Evolutionary conservation across 2,329 filamentous ascomycete genomes (phyloP).

Genomic region (Botrytis porri): DNA sequence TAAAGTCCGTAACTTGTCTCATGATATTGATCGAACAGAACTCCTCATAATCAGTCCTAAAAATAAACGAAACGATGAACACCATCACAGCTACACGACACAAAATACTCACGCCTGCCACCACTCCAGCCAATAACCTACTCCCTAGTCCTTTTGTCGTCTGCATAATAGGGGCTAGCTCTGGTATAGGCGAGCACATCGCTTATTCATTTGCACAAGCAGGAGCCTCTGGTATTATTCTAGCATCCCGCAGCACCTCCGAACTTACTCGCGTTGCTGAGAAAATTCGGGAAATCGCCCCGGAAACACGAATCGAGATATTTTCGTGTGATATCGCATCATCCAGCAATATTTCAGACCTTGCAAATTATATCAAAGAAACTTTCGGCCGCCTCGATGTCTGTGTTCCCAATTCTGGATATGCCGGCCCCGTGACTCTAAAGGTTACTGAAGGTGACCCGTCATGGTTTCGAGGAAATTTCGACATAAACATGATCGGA

Average conservation of each 20-base stretch:
- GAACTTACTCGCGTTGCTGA: slow-evolving; percentile 1
- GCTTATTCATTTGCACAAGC: slow-evolving; percentile 18
- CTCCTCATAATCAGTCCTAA: not conserved
- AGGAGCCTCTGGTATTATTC: slow-evolving; percentile 12
- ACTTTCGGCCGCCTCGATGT: slow-evolving; percentile 16
- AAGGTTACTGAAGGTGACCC: slow-evolving; percentile 13
- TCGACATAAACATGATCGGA: slow-evolving; percentile 13
- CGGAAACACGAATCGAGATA: not conserved
- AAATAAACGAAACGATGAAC: not conserved
- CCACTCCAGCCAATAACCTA: slow-evolving; percentile 1
- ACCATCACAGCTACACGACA: slow-evolving; percentile 4
- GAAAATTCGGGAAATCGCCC: not conserved
- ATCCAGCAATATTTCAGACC: not conserved
- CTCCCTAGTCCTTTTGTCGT: slow-evolving; percentile 10
- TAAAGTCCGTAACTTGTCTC: not conserved
- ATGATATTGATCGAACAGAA: not conserved
- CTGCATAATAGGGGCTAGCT: slow-evolving; percentile 20
- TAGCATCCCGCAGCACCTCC: slow-evolving; percentile 7
- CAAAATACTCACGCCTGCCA: slow-evolving; percentile 5
- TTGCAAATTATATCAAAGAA: not conserved
- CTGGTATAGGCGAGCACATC: slow-evolving; percentile 21
- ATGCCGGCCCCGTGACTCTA: slow-evolving; percentile 17
- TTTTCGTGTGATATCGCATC: slow-evolving; percentile 12
- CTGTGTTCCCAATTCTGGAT: slow-evolving; percentile 20
- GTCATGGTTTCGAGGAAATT: slow-evolving; percentile 10